These are phyloP conservation scores for Hibiscus syriacus DNA, from an alignment of 345 rosid genomes.

Conservation along the genomic window DNA sequence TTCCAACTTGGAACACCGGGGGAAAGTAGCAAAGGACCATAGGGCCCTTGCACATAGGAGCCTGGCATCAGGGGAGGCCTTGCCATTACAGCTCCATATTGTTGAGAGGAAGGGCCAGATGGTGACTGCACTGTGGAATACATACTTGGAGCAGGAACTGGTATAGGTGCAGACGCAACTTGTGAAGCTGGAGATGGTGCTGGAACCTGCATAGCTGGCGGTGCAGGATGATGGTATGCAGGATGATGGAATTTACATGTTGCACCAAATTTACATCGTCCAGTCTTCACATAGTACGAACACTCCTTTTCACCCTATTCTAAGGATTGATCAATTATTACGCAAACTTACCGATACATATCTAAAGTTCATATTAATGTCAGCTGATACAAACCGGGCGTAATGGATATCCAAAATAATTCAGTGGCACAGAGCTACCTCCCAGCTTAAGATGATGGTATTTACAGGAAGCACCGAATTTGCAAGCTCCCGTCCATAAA, in stretches of 20 bases:
- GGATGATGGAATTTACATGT: conserved; percentile 88
- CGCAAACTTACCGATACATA: conserved; percentile 1
- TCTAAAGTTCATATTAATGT: not conserved
- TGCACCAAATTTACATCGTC: conserved; percentile 79
- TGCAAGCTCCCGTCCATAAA: conserved; percentile 85
- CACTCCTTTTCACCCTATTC: conserved; percentile 90
- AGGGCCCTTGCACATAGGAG: conserved; percentile 64
- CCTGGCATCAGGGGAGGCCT: conserved; percentile 70
- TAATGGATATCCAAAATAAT: conserved; percentile 69
- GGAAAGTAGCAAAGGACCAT: conserved; percentile 63
- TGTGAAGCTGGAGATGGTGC: conserved; percentile 41
- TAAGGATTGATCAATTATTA: not conserved
- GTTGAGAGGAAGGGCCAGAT: conserved; percentile 49
- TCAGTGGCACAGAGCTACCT: conserved; percentile 49
- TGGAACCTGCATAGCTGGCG: conserved; percentile 45
- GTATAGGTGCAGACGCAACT: conserved; percentile 36
- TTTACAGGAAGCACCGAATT: conserved; percentile 91
- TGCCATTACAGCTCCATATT: conserved; percentile 59
- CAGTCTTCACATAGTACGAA: conserved; percentile 77
- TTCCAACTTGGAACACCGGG: conserved; percentile 59
- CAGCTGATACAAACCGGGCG: conserved; percentile 62
- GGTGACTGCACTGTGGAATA: conserved; percentile 59
- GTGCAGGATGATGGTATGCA: no score
- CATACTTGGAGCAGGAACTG: conserved; percentile 28
- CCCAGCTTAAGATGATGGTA: conserved; percentile 86